Evolutionary conservation across 148 eudicot species (phyloP).

Genomic region (Pouteria glomerata): DNA sequence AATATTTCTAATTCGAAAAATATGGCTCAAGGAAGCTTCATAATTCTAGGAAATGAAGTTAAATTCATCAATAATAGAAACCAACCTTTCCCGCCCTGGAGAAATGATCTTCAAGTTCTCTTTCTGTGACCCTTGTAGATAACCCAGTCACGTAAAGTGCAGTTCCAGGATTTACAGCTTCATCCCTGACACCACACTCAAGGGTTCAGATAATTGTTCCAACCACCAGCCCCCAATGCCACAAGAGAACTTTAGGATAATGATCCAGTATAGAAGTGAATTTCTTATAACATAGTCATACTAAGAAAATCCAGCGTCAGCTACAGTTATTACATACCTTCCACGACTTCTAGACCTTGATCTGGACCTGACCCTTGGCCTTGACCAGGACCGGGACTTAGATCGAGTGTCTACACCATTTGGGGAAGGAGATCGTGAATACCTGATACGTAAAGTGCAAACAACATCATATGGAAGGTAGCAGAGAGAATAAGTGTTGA

Average conservation of each 20-base stretch:
- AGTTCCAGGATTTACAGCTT: slow-evolving; percentile 63
- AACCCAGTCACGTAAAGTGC: slow-evolving; percentile 93
- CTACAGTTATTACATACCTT: slow-evolving; percentile 42
- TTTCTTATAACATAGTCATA: background rate
- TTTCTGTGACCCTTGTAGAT: slow-evolving; percentile 86
- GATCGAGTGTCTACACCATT: slow-evolving; percentile 40
- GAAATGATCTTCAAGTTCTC: slow-evolving; percentile 91
- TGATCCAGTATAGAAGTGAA: background rate
- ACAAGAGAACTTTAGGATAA: background rate
- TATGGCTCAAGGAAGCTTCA: background rate
- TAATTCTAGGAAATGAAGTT: background rate
- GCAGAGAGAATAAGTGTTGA: background rate
- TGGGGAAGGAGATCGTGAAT: slow-evolving; percentile 71
- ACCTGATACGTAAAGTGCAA: slow-evolving; percentile 21
- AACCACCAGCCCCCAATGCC: background rate
- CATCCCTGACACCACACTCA: slow-evolving; percentile 42
- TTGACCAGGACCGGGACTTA: slow-evolving; percentile 55
- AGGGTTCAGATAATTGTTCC: slow-evolving; percentile 4
- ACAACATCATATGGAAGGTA: background rate
- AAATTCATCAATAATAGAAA: background rate
- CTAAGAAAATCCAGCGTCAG: background rate
- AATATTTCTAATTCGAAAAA: background rate
- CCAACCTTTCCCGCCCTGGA: slow-evolving; percentile 81
- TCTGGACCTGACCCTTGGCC: slow-evolving; percentile 42
- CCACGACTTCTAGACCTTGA: slow-evolving; percentile 60